Evolutionary conservation across 1,284 basidiomycete species (phyloP).

Genomic region (Flammula alnicola): DNA sequence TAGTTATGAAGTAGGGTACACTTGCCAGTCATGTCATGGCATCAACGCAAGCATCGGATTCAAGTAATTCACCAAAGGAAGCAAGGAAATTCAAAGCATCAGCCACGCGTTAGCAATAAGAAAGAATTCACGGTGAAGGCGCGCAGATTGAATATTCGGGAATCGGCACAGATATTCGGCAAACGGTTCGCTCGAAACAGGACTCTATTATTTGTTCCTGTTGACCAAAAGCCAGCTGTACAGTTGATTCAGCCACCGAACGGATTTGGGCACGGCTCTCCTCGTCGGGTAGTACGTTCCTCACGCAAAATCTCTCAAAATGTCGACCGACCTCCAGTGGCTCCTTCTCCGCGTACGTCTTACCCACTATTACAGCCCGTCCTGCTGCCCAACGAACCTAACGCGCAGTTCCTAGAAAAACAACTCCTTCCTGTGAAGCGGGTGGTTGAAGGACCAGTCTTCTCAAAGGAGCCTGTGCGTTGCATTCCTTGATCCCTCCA

Average conservation of each 20-base stretch:
- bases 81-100: background rate
- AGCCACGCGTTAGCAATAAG: too few relatives aligned
- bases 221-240: slow-evolving; percentile 36
- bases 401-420: slow-evolving; percentile 55
- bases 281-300: slow-evolving; percentile 25
- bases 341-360: slow-evolving; percentile 81
- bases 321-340: slow-evolving; percentile 90
- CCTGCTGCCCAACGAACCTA: slow-evolving; percentile 11
- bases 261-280: slow-evolving; percentile 16
- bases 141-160: too few relatives aligned
- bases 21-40: too few relatives aligned
- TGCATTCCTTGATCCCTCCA: background rate
- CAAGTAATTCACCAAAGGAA: background rate
- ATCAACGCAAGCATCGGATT: background rate
- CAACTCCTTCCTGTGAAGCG: slow-evolving; percentile 88
- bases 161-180: background rate
- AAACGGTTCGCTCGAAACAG: background rate
- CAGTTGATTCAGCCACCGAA: slow-evolving; percentile 41
- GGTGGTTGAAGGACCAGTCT: slow-evolving; percentile 70
- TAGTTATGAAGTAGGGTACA: too few relatives aligned
- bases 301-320: slow-evolving; percentile 46
- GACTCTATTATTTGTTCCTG: slow-evolving; percentile 30
- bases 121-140: too few relatives aligned
- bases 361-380: background rate
- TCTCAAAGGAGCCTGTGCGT: slow-evolving; percentile 85